Conservation (phyloP, 176 grass and related monocot species). For the Secale cereale region DNA sequence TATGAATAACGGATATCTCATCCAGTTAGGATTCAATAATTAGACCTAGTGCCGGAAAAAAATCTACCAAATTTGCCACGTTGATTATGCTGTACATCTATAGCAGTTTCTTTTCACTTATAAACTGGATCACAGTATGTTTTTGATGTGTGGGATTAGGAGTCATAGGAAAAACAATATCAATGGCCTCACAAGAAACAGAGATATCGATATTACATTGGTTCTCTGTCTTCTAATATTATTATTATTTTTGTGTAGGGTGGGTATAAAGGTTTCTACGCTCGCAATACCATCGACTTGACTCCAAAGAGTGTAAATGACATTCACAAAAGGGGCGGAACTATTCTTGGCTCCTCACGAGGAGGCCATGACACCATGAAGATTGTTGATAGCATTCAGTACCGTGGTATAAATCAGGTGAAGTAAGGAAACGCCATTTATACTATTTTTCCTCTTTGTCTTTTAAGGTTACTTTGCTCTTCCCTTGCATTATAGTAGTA, state of each 20-base stretch:
- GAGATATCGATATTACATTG: not conserved
- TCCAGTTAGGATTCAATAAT: not conserved
- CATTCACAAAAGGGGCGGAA: conserved; percentile 94
- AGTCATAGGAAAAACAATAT: not conserved
- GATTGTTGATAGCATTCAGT: conserved; percentile 94
- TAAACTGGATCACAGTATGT: not conserved
- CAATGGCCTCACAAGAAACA: not conserved
- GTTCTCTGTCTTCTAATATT: conserved; percentile 2
- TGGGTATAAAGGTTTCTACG: conserved; percentile 94
- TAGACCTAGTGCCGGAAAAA: not conserved
- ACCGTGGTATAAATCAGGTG: conserved; percentile 97
- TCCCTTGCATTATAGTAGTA: not conserved
- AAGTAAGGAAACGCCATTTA: not conserved
- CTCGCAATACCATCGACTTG: conserved; percentile 72
- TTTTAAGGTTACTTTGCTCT: not conserved
- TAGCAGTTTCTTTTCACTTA: not conserved
- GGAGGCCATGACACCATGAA: conserved; percentile 91
- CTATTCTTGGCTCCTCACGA: conserved; percentile 83
- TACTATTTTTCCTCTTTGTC: not conserved
- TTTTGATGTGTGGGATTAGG: not conserved
- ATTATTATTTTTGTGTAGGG: conserved; percentile 43
- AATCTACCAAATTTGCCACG: not conserved
- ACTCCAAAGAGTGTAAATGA: conserved; percentile 77
- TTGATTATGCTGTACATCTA: not conserved
- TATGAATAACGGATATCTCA: not conserved